Percentiles rank a stretch among this genome's conserved stretches.
Evolutionary conservation across 495 filamentous ascomycete species (phyloP).

Genomic region (Xylona heveae): DNA sequence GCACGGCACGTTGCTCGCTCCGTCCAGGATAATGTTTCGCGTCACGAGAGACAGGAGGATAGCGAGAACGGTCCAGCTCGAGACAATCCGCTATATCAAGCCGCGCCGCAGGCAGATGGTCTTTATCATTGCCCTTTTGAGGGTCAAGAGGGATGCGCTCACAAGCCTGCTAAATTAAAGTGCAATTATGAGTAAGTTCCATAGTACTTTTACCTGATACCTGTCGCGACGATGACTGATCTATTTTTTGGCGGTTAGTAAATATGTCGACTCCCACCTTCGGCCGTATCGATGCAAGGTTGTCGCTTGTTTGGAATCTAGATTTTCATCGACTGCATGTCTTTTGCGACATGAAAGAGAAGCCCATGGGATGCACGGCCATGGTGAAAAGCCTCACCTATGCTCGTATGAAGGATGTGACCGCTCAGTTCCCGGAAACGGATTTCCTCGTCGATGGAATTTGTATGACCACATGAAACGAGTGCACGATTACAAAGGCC

Average conservation of each 20-base stretch:
- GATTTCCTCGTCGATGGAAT: conserved; percentile 88
- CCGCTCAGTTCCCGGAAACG: conserved; percentile 52
- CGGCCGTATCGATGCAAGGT: conserved; percentile 87
- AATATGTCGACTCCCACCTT: conserved; percentile 84
- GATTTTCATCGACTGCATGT: conserved; percentile 85
- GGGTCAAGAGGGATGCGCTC: conserved; percentile 51
- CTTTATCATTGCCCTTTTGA: conserved; percentile 83
- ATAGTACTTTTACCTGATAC: conserved; percentile 3
- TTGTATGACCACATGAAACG: conserved; percentile 85
- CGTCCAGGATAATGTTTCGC: too few relatives aligned
- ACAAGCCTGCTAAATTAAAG: conserved; percentile 78
- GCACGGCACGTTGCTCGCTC: too few relatives aligned
- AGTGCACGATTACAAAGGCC: conserved; percentile 53
- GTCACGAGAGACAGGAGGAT: too few relatives aligned
- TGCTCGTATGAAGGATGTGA: conserved; percentile 74
- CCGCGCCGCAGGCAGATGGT: conserved; percentile 44
- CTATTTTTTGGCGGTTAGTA: conserved; percentile 41
- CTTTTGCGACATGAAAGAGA: conserved; percentile 89
- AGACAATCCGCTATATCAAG: conserved; percentile 60
- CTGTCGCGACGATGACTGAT: conserved; percentile 16
- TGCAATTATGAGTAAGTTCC: conserved; percentile 84
- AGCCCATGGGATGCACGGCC: conserved; percentile 84
- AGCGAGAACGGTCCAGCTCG: conserved; percentile 21
- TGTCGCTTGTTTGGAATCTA: conserved; percentile 49
- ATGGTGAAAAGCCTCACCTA: conserved; percentile 73